These are phyloP conservation scores for Melastoma malabathricum DNA, from an alignment of 345 rosid genomes.

Conservation along the genomic window DNA sequence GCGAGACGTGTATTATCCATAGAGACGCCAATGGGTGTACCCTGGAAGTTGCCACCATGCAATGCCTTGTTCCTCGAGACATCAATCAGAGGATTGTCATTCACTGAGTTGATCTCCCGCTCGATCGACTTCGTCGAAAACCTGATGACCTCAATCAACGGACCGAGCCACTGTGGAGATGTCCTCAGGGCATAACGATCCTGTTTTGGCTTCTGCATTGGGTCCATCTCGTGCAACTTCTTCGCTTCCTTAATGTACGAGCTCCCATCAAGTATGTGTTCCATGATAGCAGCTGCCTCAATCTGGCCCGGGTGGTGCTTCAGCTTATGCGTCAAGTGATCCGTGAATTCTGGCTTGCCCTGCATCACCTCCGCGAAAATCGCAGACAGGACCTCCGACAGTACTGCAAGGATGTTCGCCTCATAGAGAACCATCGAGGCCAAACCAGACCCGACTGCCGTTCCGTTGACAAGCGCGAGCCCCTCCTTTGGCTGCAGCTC, in stretches of 20 bases:
- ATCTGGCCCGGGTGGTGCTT: conserved; percentile 13
- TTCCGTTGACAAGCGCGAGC: conserved; percentile 10
- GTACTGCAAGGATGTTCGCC: conserved; percentile 10
- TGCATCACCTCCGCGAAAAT: conserved; percentile 12
- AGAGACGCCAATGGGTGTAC: conserved; percentile 11
- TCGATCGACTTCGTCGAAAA: conserved; percentile 11
- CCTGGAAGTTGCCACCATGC: conserved; percentile 12
- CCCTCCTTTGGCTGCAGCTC: conserved; percentile 13
- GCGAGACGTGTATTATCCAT: conserved; percentile 12
- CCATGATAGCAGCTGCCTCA: conserved; percentile 13
- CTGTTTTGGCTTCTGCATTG: conserved; percentile 11
- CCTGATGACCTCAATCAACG: conserved; percentile 8
- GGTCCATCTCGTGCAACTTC: conserved; percentile 11
- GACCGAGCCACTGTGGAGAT: conserved; percentile 11
- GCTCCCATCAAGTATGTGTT: conserved; percentile 10
- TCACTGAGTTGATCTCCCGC: conserved; percentile 12
- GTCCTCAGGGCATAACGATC: conserved; percentile 10
- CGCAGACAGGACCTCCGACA: conserved; percentile 8
- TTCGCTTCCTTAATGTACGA: conserved; percentile 10
- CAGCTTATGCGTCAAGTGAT: conserved; percentile 12
- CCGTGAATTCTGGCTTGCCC: conserved; percentile 14
- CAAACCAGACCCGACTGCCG: conserved; percentile 10
- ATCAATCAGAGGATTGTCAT: conserved; percentile 10
- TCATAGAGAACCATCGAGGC: conserved; percentile 10
- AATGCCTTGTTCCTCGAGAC: conserved; percentile 11